Conservation (phyloP, 1,284 basidiomycete genomes). For the Xerocomus subilludens region DNA sequence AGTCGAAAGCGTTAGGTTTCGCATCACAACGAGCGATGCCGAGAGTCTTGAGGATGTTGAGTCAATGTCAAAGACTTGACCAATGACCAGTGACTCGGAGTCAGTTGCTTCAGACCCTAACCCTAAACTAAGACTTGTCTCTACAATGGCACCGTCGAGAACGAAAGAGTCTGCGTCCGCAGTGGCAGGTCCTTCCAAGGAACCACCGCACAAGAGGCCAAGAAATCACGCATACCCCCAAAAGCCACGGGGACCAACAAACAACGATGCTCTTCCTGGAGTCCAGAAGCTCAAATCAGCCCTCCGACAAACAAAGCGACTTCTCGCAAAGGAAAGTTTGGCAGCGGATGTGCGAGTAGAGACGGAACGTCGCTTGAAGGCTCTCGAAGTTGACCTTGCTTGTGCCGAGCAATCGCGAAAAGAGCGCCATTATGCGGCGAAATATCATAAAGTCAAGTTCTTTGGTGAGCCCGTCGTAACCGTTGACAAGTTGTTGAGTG, state of each 20-base stretch:
- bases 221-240: slow-evolving; percentile 37
- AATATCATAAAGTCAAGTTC: slow-evolving; percentile 90
- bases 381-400: slow-evolving; percentile 79
- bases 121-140: slow-evolving; percentile 37
- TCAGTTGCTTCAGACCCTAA: slow-evolving; percentile 43
- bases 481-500: neutral
- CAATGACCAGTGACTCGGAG: too few relatives aligned
- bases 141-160: slow-evolving; percentile 36
- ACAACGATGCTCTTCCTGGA: slow-evolving; percentile 59
- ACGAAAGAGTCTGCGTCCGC: slow-evolving; percentile 14
- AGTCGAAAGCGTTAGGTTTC: slow-evolving; percentile 49
- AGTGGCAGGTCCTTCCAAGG: slow-evolving; percentile 33
- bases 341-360: slow-evolving; percentile 81
- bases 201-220: slow-evolving; percentile 34
- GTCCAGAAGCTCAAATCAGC: slow-evolving; percentile 84
- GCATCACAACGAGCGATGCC: slow-evolving; percentile 36
- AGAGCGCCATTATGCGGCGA: slow-evolving; percentile 76
- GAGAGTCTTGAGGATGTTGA: neutral
- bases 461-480: slow-evolving; percentile 70
- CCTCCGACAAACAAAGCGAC: slow-evolving; percentile 79
- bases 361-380: slow-evolving; percentile 79
- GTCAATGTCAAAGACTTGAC: too few relatives aligned
- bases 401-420: slow-evolving; percentile 68
- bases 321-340: slow-evolving; percentile 84
- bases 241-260: slow-evolving; percentile 38